Conservation (phyloP, 2,329 filamentous ascomycete species). For the Allantophomopsis lycopodina region DNA sequence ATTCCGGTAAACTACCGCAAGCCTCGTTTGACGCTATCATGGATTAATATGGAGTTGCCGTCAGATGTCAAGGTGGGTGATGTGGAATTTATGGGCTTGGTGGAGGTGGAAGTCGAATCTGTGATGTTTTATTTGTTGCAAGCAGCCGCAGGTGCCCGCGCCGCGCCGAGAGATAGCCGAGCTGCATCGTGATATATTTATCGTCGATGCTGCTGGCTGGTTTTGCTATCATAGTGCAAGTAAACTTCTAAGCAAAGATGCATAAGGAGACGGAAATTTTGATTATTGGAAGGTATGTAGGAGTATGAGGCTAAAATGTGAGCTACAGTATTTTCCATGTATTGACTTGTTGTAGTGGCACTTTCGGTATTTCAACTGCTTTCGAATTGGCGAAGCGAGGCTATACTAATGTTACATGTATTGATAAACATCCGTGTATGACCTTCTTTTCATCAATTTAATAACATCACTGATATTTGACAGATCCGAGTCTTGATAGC, state of each 20-base stretch:
- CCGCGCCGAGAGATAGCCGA: no score
- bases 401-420: slow-evolving; percentile 30
- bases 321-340: not conserved
- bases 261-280: not conserved
- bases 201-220: no score
- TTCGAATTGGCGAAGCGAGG: slow-evolving; percentile 26
- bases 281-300: slow-evolving; percentile 2
- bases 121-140: no score
- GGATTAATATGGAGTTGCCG: no score
- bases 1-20: no score
- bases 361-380: slow-evolving; percentile 26
- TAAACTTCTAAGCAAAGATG: not conserved
- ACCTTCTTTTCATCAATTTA: slow-evolving; percentile 1
- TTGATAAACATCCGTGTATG: slow-evolving; percentile 30
- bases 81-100: no score
- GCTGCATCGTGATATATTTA: no score
- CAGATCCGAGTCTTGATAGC: slow-evolving; percentile 20
- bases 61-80: no score
- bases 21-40: no score
- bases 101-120: no score
- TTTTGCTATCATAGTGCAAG: no score
- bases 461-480: not conserved
- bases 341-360: slow-evolving; percentile 9
- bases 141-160: no score
- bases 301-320: not conserved